Base-by-base conservation (phyloP, 169 alveolate genomes). In the Plasmodium cynomolgi region DNA sequence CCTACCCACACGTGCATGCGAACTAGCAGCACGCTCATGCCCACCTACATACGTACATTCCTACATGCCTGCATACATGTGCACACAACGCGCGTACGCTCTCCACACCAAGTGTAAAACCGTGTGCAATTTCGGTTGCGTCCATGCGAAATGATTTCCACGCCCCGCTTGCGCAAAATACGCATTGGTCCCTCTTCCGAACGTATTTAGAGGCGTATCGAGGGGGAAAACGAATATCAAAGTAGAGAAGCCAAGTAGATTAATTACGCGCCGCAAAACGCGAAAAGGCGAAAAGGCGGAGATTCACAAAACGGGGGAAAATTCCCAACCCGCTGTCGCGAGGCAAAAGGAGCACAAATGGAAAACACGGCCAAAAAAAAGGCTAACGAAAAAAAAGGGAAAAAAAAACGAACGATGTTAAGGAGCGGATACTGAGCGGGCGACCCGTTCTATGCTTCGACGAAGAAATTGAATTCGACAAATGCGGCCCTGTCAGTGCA, bases 381-480 rank as follows among this genome's bases (percentile, higher is more conserved):
- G 72, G 20, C 84, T 44, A 83, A 39, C 72, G 92, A 50, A 20
- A 31, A 83, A 23, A 83, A 83, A 37, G 84, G 77, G n/a, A 73
- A 84, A 73, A 84, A 84, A 84, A 84, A 34, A 34, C 73, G 31
- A 72, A 84, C 34, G 88, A 86, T 34, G 68, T 86, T 33, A 86
- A 86, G 71, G 93, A 86, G 73, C 56, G 54, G 44, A 37, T 86
- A 17, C 62, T 77, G 81, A 86, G 73, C 47, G 86, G 81, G 26
- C 68, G 54, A 54, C 13, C 85, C 33, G 93, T 86, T 47, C 44
- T 86, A 15, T 86, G 82, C 75, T 86, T 86, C 41, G 93, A 86
- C 20, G 93, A 86, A 86, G 93, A 86, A 50, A 86, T 86, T 86
- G 93, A 77, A 54, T 86, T 86, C 81, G 74, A 86, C 81, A 58